Evolutionary conservation across 2,329 filamentous ascomycete species (phyloP).

Genomic region (Thelonectria blattea): DNA sequence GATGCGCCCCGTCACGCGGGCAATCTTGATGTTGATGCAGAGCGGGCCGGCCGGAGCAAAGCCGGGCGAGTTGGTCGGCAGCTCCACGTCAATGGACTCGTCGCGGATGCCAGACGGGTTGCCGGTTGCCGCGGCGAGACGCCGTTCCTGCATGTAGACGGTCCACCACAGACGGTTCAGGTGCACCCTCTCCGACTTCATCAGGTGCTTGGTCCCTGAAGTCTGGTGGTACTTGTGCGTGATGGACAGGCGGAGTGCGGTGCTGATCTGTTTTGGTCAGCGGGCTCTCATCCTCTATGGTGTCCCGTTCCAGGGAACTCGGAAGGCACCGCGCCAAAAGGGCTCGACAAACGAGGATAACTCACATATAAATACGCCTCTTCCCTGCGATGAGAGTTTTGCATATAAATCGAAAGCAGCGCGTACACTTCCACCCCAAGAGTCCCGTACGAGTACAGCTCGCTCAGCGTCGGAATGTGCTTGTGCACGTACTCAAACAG

Average conservation of each 20-base stretch:
- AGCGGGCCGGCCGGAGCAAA: constrained; percentile 38
- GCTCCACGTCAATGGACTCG: constrained; percentile 35
- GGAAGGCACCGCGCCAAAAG: no score
- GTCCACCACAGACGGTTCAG: constrained; percentile 21
- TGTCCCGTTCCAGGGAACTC: no score
- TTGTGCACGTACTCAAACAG: constrained; percentile 38
- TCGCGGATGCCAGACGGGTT: constrained; percentile 36
- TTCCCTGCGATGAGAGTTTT: constrained; percentile 36
- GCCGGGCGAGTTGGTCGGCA: constrained; percentile 37
- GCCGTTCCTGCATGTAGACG: constrained; percentile 36
- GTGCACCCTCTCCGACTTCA: constrained; percentile 35
- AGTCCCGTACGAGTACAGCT: constrained; percentile 35
- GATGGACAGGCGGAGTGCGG: constrained; percentile 37
- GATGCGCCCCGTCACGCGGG: constrained; percentile 35
- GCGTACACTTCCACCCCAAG: constrained; percentile 40
- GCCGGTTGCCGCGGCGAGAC: constrained; percentile 34
- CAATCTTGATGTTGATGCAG: constrained; percentile 39
- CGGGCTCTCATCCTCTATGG: no score
- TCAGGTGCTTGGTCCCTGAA: constrained; percentile 35
- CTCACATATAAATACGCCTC: constrained; percentile 37
- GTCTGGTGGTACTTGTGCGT: constrained; percentile 40
- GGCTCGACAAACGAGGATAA: rapidly evolving
- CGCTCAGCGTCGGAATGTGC: constrained; percentile 37
- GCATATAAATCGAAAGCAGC: constrained; percentile 35
- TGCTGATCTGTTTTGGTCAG: constrained; percentile 34